A percentile compares a stretch with the other conserved stretches of the same genome.
phyloP scores from a whole-genome alignment of 768 basidiomycete genomes.

The Ramaria rubella region DNA sequence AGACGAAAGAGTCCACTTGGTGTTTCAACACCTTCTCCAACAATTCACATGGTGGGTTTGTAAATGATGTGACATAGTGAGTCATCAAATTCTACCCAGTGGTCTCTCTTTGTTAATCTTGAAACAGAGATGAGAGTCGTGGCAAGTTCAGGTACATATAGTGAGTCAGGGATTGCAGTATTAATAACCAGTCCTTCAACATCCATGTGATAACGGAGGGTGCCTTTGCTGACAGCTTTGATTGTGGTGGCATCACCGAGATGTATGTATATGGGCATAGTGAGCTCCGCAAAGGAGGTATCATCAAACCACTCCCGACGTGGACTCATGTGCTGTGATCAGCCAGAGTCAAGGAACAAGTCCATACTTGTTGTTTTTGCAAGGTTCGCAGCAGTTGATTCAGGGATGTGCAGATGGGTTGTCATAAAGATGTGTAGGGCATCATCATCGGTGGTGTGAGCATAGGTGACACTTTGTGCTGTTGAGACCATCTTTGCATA shows the following conservation, averaged over 20 bases:
- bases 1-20: background rate
- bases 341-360: background rate
- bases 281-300: background rate
- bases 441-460: background rate
- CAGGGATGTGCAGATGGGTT: background rate
- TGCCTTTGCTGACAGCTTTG: background rate
- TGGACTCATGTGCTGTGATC: background rate
- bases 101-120: constrained; percentile 8
- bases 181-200: background rate
- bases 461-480: background rate
- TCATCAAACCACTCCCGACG: background rate
- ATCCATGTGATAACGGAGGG: background rate
- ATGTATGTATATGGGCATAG: background rate
- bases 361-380: background rate
- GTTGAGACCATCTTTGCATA: background rate
- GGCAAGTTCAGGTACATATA: constrained; percentile 14
- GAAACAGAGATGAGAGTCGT: constrained; percentile 14
- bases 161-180: background rate
- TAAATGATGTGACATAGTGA: background rate
- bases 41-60: background rate
- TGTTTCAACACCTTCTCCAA: background rate
- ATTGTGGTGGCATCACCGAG: background rate
- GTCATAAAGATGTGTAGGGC: background rate
- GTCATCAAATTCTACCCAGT: background rate
- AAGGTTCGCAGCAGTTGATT: background rate